Conservation (phyloP, 352 stramenopile genomes). For the Thraustochytrium sp. region DNA sequence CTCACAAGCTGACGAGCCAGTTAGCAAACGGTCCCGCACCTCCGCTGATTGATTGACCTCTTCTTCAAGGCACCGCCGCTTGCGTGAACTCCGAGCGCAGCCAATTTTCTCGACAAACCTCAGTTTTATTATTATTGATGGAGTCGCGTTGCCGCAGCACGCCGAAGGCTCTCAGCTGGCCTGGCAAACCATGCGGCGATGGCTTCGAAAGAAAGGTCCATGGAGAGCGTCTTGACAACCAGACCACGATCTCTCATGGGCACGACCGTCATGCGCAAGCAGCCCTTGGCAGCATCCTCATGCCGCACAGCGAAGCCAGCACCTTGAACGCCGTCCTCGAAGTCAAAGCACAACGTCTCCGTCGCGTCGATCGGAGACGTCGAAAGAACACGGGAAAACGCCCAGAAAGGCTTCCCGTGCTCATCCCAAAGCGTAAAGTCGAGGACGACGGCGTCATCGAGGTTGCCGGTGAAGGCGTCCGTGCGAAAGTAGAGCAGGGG, state of each 20-base stretch:
- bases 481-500: slow-evolving; percentile 23
- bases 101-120: not conserved
- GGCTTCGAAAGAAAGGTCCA: not conserved
- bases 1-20: not conserved
- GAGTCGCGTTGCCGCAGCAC: not conserved
- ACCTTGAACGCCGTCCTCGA: not conserved
- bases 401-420: slow-evolving; percentile 19
- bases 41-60: too few species aligned
- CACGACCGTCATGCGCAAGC: not conserved
- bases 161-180: not conserved
- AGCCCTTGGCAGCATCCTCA: not conserved
- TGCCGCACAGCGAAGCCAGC: not conserved
- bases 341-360: not conserved
- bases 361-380: not conserved
- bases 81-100: too few species aligned
- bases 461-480: not conserved
- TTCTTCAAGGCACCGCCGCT: too few species aligned
- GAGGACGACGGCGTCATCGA: not conserved
- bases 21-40: not conserved
- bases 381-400: not conserved
- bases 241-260: not conserved
- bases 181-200: not conserved
- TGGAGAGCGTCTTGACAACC: not conserved
- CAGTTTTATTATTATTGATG: not conserved
- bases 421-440: slow-evolving; percentile 37